phyloP scores from a whole-genome alignment of 148 eudicot genomes.

The Cornus controversa region DNA sequence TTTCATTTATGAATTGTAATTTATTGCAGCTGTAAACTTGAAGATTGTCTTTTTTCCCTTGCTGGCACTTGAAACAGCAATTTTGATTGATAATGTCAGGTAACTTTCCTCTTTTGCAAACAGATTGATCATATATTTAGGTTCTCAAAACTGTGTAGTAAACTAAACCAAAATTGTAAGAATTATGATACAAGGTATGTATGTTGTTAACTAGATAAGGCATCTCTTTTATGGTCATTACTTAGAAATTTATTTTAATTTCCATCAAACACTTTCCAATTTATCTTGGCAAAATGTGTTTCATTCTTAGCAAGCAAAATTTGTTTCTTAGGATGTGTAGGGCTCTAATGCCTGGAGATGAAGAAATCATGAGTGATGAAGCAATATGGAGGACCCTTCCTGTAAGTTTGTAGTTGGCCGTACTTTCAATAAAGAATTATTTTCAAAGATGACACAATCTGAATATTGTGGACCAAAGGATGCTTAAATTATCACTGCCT shows the following conservation, averaged over 20 bases:
- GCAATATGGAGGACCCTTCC: slow-evolving; percentile 52
- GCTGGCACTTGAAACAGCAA: slow-evolving; percentile 41
- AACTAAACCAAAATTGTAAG: not conserved
- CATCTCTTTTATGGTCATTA: not conserved
- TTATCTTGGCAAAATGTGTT: not conserved
- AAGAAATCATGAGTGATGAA: slow-evolving; percentile 36
- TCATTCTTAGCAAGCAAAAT: not conserved
- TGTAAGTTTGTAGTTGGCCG: slow-evolving; percentile 22
- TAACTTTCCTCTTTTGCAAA: slow-evolving; percentile 9
- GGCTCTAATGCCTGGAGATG: slow-evolving; percentile 48
- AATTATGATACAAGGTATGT: not conserved
- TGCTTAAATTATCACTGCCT: not conserved
- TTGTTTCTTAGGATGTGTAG: slow-evolving; percentile 39
- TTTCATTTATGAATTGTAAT: slow-evolving; percentile 12
- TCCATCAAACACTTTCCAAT: not conserved
- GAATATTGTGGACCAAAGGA: not conserved
- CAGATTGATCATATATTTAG: not conserved
- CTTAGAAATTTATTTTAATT: not conserved
- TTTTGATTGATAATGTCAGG: slow-evolving; percentile 42
- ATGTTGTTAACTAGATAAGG: not conserved
- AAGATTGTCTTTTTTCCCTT: slow-evolving; percentile 46
- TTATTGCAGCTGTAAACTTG: slow-evolving; percentile 36
- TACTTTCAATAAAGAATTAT: not conserved
- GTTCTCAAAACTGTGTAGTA: not conserved
- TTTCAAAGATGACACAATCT: not conserved